Percentiles rank a stretch among this genome's conserved stretches.
phyloP scores from a whole-genome alignment of 176 grass and related monocot species.

The Musa schizocarpa region DNA sequence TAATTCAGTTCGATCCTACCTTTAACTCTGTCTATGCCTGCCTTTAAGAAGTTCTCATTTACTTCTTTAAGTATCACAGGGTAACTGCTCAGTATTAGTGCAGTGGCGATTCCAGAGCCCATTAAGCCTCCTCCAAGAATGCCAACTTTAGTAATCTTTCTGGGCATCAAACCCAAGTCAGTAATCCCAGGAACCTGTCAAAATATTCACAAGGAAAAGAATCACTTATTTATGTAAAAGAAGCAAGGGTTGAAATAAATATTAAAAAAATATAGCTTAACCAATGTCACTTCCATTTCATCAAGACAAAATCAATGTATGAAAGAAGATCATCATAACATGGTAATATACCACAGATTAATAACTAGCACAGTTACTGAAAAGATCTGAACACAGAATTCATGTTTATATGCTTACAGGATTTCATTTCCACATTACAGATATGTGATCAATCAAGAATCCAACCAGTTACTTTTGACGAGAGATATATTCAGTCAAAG shows the following conservation, averaged over 20 bases:
- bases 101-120: slow-evolving; percentile 95
- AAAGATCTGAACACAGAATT: background rate
- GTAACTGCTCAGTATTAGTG: slow-evolving; percentile 78
- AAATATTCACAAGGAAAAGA: background rate
- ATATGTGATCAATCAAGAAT: background rate
- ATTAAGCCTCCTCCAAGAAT: slow-evolving; percentile 94
- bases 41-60: slow-evolving; percentile 77
- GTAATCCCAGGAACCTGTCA: slow-evolving; percentile 74
- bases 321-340: background rate
- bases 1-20: slow-evolving; percentile 26
- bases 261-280: background rate
- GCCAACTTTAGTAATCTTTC: slow-evolving; percentile 72
- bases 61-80: slow-evolving; percentile 91
- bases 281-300: background rate
- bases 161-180: slow-evolving; percentile 69
- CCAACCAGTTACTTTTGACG: no score
- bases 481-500: background rate
- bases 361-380: background rate
- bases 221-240: background rate
- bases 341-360: background rate
- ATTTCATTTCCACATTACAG: background rate
- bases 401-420: background rate
- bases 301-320: background rate
- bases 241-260: background rate
- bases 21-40: slow-evolving; percentile 76